These are phyloP conservation scores for Tricholoma saponaceum DNA, from an alignment of 768 basidiomycete species.

Conservation along the genomic window DNA sequence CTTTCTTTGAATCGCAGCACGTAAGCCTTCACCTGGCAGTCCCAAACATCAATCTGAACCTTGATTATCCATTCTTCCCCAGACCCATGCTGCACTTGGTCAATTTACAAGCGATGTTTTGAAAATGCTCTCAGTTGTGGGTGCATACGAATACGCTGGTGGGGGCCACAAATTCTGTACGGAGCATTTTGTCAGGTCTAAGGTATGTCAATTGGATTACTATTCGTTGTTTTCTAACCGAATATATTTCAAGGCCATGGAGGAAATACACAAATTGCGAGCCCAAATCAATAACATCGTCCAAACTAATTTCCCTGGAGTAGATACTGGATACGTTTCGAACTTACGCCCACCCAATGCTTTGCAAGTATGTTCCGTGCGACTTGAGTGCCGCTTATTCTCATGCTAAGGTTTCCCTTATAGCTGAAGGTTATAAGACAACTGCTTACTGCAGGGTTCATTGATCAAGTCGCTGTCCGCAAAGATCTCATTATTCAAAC, in stretches of 20 bases:
- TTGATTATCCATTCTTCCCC: neutral
- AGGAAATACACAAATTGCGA: slow-evolving; percentile 95
- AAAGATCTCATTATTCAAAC: slow-evolving; percentile 73
- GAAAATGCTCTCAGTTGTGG: slow-evolving; percentile 87
- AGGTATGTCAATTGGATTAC: slow-evolving; percentile 44
- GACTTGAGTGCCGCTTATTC: neutral
- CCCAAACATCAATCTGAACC: neutral
- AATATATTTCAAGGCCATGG: slow-evolving; percentile 79
- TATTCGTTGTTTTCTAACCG: neutral
- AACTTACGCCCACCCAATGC: slow-evolving; percentile 74
- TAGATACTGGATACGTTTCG: slow-evolving; percentile 54
- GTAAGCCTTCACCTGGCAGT: slow-evolving; percentile 35
- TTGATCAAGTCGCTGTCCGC: slow-evolving; percentile 92
- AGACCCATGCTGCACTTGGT: slow-evolving; percentile 82
- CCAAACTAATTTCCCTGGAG: slow-evolving; percentile 65
- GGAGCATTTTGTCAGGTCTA: slow-evolving; percentile 85
- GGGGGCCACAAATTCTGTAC: slow-evolving; percentile 77
- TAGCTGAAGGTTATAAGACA: slow-evolving; percentile 91
- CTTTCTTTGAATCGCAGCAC: slow-evolving; percentile 80
- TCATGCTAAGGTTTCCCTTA: slow-evolving; percentile 4
- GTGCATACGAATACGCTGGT: slow-evolving; percentile 92
- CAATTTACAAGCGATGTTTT: slow-evolving; percentile 81
- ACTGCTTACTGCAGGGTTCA: slow-evolving; percentile 82
- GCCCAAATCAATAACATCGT: slow-evolving; percentile 87
- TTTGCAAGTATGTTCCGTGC: slow-evolving; percentile 53